phyloP scores from a whole-genome alignment of 75 land plant genomes.

The Pinus taeda region DNA sequence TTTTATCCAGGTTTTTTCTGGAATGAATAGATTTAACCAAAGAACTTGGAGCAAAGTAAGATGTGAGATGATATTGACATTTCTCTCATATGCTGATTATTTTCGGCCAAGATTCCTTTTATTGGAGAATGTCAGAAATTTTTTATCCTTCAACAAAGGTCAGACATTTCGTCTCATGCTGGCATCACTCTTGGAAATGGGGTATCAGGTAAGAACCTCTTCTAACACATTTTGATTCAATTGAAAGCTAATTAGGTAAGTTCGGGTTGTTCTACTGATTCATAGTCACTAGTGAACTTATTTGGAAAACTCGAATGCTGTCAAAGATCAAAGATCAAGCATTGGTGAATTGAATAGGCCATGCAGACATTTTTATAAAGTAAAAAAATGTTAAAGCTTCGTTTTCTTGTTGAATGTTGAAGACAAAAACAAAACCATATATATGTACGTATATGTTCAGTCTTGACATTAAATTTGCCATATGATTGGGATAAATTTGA shows the following conservation, averaged over 20 bases:
- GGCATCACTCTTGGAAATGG: conserved; percentile 75
- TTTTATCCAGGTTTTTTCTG: conserved; percentile 87
- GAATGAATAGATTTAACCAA: conserved; percentile 96
- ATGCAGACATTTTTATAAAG: no score
- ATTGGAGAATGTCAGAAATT: conserved; percentile 91
- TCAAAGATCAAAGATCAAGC: no score
- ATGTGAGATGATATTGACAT: conserved; percentile 96
- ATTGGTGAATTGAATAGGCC: no score
- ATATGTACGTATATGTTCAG: no score
- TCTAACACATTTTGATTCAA: background rate
- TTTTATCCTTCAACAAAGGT: conserved; percentile 95
- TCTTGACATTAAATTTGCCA: no score
- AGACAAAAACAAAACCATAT: no score
- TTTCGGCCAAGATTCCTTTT: conserved; percentile 85
- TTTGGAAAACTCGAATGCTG: no score
- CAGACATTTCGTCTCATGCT: conserved; percentile 83
- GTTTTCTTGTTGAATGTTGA: no score
- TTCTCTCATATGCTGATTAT: conserved; percentile 95
- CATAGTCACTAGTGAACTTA: no score
- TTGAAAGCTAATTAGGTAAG: background rate
- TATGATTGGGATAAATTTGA: no score
- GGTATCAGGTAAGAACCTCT: conserved; percentile 59
- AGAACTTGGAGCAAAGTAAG: conserved; percentile 97
- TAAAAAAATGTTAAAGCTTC: no score
- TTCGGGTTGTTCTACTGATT: background rate